phyloP scores from a whole-genome alignment of 495 filamentous ascomycete genomes.

The Pseudoneurospora amorphoporcata region DNA sequence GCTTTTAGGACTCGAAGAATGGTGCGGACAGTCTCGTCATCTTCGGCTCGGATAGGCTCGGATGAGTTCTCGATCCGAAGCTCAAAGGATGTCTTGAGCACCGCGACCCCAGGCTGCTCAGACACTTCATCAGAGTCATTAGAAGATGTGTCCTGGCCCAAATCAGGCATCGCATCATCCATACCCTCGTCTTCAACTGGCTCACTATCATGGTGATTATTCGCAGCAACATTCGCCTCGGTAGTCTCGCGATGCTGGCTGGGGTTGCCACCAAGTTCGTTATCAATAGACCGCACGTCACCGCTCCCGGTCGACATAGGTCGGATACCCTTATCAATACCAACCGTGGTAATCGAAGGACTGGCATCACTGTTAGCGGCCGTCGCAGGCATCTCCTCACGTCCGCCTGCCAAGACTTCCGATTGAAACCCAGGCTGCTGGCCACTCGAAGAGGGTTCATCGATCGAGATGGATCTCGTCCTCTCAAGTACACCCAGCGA shows the following conservation, averaged over 20 bases:
- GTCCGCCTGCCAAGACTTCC: background rate
- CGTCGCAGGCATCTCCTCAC: background rate
- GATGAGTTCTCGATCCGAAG: background rate
- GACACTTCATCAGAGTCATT: background rate
- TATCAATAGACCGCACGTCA: background rate
- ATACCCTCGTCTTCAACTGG: background rate
- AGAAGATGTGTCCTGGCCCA: background rate
- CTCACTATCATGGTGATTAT: background rate
- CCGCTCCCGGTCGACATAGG: background rate
- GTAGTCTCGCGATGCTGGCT: background rate
- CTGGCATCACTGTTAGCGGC: background rate
- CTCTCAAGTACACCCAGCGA: background rate
- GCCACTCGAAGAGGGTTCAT: background rate
- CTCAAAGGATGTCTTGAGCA: background rate
- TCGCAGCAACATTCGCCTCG: background rate
- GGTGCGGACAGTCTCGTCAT: slow-evolving; percentile 12
- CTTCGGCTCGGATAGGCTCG: slow-evolving; percentile 7
- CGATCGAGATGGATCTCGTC: background rate
- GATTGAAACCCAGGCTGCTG: background rate
- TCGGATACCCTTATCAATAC: background rate
- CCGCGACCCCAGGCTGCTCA: background rate
- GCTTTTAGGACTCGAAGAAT: slow-evolving; percentile 5
- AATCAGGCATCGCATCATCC: background rate
- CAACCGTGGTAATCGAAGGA: background rate
- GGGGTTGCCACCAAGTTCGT: background rate